Conservation (phyloP, 164 flowering plant species). For the Malania oleifera region DNA sequence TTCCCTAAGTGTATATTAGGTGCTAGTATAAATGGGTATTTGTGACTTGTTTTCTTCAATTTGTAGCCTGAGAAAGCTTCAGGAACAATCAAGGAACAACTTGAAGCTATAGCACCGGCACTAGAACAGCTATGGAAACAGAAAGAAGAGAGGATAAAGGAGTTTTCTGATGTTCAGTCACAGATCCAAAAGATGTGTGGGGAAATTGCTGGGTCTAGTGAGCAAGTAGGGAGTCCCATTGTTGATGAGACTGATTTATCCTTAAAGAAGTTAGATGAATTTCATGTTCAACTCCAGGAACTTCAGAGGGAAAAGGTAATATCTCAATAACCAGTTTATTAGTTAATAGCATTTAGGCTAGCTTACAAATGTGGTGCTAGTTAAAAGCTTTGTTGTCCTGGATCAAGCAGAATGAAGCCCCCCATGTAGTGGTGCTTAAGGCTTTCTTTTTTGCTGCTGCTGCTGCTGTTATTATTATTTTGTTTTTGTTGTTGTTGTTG, state of each 20-base stretch:
- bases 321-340: not conserved
- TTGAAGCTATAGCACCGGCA: constrained; percentile 76
- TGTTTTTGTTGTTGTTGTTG: no score
- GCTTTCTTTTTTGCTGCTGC: no score
- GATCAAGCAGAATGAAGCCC: no score
- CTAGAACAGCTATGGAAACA: constrained; percentile 72
- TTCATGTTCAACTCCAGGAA: constrained; percentile 71
- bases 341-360: not conserved
- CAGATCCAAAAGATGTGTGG: constrained; percentile 81
- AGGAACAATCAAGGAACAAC: constrained; percentile 93
- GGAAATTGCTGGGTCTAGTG: constrained; percentile 69
- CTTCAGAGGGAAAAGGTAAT: constrained; percentile 93
- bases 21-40: not conserved
- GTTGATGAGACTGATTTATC: constrained; percentile 85
- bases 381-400: no score
- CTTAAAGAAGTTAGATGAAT: constrained; percentile 75
- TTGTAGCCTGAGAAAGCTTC: constrained; percentile 70
- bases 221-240: constrained; percentile 31
- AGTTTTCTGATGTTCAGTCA: constrained; percentile 73
- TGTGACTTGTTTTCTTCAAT: constrained; percentile 11
- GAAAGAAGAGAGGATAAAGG: constrained; percentile 75
- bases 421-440: no score
- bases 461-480: no score
- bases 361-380: no score
- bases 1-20: no score